Conservation (phyloP, 2,329 filamentous ascomycete species). For the Lecanicillium sp. region DNA sequence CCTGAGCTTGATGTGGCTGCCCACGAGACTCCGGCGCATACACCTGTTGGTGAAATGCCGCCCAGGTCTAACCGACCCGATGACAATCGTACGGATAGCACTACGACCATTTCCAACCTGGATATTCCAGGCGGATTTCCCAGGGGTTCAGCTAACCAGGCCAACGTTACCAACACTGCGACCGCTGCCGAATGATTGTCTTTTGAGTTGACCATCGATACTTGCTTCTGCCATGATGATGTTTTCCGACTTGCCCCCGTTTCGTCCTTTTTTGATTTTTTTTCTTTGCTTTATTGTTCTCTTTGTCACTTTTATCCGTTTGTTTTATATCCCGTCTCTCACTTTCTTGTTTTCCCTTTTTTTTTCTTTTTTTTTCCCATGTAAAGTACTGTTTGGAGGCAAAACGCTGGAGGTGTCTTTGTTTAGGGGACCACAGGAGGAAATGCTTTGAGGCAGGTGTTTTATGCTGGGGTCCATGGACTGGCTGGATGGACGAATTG, state of each 20-base stretch:
- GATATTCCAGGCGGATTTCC: conserved; percentile 65
- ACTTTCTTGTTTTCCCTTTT: conserved; percentile 4
- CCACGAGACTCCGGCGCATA: conserved; percentile 7
- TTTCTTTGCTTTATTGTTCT: background rate
- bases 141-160: conserved; percentile 35
- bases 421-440: no score
- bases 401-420: no score
- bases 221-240: conserved; percentile 16
- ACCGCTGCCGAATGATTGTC: conserved; percentile 40
- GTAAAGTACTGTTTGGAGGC: background rate
- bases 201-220: conserved; percentile 37
- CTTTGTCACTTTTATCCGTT: no score
- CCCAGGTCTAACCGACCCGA: conserved; percentile 4
- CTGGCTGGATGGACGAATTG: background rate
- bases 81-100: conserved; percentile 30
- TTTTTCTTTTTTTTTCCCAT: conserved; percentile 3
- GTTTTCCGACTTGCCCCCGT: conserved; percentile 3
- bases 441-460: background rate
- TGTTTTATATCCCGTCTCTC: background rate
- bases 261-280: conserved; percentile 1
- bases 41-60: conserved; percentile 8
- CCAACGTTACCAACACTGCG: conserved; percentile 26
- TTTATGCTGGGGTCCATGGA: no score
- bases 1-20: conserved; percentile 12
- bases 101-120: conserved; percentile 53